Conservation (phyloP, 1,139 yeast species). For the Suhomyces guaymorum region DNA sequence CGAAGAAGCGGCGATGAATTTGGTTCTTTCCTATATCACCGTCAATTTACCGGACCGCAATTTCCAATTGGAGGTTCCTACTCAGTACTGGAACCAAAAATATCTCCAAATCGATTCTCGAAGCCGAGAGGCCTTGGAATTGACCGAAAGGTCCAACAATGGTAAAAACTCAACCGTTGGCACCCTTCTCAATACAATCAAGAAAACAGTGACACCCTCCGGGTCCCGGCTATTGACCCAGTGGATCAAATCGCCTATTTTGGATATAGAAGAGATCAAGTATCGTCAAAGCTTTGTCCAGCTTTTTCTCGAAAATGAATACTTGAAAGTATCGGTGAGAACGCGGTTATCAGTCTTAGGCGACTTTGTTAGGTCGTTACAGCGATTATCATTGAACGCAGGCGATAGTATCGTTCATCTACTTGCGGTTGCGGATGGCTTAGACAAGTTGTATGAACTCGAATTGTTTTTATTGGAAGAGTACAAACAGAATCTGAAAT, state of each 20-base stretch:
- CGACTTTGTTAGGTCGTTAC: constrained; percentile 42
- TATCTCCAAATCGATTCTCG: constrained; percentile 79
- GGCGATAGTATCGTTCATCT: constrained; percentile 38
- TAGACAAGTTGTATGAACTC: constrained; percentile 28
- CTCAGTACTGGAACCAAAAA: constrained; percentile 42
- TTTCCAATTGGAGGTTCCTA: constrained; percentile 40
- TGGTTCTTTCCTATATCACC: constrained; percentile 42
- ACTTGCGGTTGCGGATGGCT: constrained; percentile 34
- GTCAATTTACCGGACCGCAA: constrained; percentile 45
- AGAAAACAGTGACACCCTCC: constrained; percentile 73
- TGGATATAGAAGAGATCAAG: constrained; percentile 55
- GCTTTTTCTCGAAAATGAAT: constrained; percentile 45
- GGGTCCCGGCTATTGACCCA: constrained; percentile 76
- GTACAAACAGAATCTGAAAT: constrained; percentile 14
- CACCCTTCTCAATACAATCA: constrained; percentile 65
- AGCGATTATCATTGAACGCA: constrained; percentile 36
- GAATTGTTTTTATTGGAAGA: constrained; percentile 23
- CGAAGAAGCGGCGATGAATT: constrained; percentile 48
- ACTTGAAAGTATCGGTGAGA: constrained; percentile 33
- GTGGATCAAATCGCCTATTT: constrained; percentile 83
- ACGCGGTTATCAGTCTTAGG: constrained; percentile 30
- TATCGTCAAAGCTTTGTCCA: constrained; percentile 64
- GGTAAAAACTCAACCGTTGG: constrained; percentile 63
- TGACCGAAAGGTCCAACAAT: constrained; percentile 53
- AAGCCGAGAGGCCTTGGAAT: constrained; percentile 80